These are phyloP conservation scores for Cordyceps cateniannulata DNA, from an alignment of 2,329 filamentous ascomycete genomes.

Conservation along the genomic window DNA sequence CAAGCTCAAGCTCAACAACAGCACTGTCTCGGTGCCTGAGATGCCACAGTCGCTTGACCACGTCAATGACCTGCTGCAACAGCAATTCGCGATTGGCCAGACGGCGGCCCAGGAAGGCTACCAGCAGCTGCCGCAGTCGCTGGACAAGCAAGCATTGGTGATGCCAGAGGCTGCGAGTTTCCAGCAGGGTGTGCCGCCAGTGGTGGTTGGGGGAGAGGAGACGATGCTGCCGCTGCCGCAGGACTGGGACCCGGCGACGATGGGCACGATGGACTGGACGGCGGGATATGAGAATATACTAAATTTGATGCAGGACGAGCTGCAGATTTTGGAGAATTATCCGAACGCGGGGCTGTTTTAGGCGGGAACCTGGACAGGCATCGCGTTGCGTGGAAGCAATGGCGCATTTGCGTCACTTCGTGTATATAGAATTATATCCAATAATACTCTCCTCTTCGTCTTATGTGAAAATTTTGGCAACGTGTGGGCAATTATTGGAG, in stretches of 20 bases:
- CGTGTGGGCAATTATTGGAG: too few relatives aligned
- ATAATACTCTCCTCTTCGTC: too few relatives aligned
- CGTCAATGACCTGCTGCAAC: conserved; percentile 35
- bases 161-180: background rate
- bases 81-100: background rate
- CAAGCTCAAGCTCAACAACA: conserved; percentile 22
- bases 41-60: conserved; percentile 39
- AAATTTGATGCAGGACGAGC: conserved; percentile 9
- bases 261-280: conserved; percentile 9
- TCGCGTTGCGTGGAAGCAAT: background rate
- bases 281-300: conserved; percentile 10
- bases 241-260: background rate
- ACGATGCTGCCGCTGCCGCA: background rate
- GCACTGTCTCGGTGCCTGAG: conserved; percentile 20
- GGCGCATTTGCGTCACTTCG: background rate
- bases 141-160: background rate
- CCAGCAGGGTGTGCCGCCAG: background rate
- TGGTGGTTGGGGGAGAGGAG: background rate
- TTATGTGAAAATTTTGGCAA: too few relatives aligned
- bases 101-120: background rate
- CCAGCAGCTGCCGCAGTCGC: background rate
- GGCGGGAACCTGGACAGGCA: too few relatives aligned
- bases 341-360: conserved; percentile 1
- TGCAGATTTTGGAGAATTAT: conserved; percentile 8
- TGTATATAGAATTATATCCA: too few relatives aligned